phyloP scores from a whole-genome alignment of 164 flowering plant species.

The Kingdonia uniflora region DNA sequence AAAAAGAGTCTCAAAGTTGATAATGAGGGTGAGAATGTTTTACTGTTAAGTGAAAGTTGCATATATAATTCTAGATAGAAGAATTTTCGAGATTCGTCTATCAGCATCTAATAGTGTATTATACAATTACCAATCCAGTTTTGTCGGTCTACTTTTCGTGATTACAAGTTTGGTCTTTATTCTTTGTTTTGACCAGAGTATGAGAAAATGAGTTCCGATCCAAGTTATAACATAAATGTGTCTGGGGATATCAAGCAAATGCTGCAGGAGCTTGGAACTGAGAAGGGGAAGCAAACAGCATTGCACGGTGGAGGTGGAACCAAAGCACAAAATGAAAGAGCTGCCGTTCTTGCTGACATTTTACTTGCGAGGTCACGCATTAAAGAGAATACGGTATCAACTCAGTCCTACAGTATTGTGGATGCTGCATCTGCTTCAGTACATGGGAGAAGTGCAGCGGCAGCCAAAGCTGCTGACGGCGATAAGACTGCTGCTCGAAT shows the following conservation, averaged over 20 bases:
- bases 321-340: constrained; percentile 91
- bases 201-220: constrained; percentile 52
- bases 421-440: constrained; percentile 99
- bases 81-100: no score
- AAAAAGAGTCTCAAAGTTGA: constrained; percentile 72
- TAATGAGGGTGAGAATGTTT: constrained; percentile 62
- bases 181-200: constrained; percentile 31
- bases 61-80: no score
- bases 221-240: constrained; percentile 62
- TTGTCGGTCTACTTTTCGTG: background rate
- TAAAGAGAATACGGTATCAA: constrained; percentile 46
- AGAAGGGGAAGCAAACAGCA: constrained; percentile 70
- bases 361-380: constrained; percentile 72
- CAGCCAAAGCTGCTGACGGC: constrained; percentile 70
- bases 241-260: constrained; percentile 89
- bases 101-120: no score
- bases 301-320: constrained; percentile 90
- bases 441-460: constrained; percentile 98
- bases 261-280: constrained; percentile 93
- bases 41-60: background rate
- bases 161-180: background rate
- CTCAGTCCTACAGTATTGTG: constrained; percentile 65
- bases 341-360: constrained; percentile 71
- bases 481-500: constrained; percentile 91
- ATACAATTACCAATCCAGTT: no score